Conservation (phyloP, 345 rosid genomes). For the Aegle marmelos region DNA sequence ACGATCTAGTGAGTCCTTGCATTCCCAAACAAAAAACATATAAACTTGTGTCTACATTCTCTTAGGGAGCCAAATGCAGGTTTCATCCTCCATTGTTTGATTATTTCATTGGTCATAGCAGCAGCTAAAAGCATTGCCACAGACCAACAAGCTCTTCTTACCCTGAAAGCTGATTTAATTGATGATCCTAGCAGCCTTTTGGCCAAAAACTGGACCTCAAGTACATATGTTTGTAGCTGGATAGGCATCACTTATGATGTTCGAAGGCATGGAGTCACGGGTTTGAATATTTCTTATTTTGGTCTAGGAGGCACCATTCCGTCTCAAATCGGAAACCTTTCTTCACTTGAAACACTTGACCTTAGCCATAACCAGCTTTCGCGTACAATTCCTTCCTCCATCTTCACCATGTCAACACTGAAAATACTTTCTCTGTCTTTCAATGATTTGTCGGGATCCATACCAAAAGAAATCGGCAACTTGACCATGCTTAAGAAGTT, state of each 20-base stretch:
- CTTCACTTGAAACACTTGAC: background rate
- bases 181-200: background rate
- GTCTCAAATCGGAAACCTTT: slow-evolving; percentile 5
- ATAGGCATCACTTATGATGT: slow-evolving; percentile 3
- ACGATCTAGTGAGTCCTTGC: too few relatives aligned
- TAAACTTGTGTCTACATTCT: too few relatives aligned
- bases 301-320: slow-evolving; percentile 18
- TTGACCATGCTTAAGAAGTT: slow-evolving; percentile 7
- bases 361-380: background rate
- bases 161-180: slow-evolving; percentile 6
- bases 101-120: background rate
- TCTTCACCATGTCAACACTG: background rate
- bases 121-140: background rate
- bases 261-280: background rate
- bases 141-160: slow-evolving; percentile 3
- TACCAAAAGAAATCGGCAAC: too few relatives aligned
- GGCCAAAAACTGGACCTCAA: background rate
- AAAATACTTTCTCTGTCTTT: background rate
- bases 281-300: slow-evolving; percentile 14
- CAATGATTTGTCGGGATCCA: background rate
- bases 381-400: background rate
- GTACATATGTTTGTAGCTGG: background rate
- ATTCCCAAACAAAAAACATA: too few relatives aligned
- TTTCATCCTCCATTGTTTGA: background rate
- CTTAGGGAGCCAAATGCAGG: background rate